Conservation (phyloP, 2,329 filamentous ascomycete species). For the Pseudocercospora pini-densiflorae region DNA sequence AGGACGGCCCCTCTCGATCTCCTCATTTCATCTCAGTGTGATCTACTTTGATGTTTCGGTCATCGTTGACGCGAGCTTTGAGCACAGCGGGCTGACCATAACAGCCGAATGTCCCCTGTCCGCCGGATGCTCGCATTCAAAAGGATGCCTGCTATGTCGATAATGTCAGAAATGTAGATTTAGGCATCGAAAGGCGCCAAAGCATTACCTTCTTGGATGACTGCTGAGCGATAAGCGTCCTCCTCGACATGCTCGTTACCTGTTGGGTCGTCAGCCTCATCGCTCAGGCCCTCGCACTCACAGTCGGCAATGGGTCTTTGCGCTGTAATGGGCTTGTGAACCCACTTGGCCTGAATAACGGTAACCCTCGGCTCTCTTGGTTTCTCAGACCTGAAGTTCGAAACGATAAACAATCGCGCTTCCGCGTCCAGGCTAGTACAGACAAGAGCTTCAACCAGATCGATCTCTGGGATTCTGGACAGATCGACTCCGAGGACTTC, state of each 20-base stretch:
- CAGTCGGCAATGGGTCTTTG: neutral
- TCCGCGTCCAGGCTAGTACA: neutral
- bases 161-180: no score
- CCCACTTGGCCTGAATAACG: neutral
- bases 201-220: neutral
- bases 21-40: neutral
- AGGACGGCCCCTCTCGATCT: neutral
- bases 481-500: neutral
- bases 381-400: neutral
- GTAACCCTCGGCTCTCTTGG: neutral
- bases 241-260: neutral
- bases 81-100: neutral
- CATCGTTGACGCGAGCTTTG: neutral
- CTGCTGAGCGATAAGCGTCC: neutral
- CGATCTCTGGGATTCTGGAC: neutral
- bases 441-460: neutral
- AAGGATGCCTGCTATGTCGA: no score
- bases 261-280: neutral
- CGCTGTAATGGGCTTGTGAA: neutral
- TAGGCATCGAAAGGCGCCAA: neutral
- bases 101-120: neutral
- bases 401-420: neutral
- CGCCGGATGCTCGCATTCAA: neutral
- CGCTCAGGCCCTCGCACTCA: neutral
- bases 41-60: neutral